These are phyloP conservation scores for Pseudocercospora pini-densiflorae DNA, from an alignment of 2,329 filamentous ascomycete species.

Conservation along the genomic window DNA sequence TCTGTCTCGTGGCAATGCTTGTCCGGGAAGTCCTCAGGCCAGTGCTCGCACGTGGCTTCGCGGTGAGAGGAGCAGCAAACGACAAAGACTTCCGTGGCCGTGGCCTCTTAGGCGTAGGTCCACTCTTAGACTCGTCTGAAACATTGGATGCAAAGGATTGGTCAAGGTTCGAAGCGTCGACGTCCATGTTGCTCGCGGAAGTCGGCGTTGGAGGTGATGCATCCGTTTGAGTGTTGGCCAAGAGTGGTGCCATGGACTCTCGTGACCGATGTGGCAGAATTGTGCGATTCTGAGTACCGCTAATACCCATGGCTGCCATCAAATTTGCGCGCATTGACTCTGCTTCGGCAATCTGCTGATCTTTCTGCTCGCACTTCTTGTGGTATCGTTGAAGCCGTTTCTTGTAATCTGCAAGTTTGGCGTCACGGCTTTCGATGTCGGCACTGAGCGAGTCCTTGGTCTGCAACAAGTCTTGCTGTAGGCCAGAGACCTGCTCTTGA, in stretches of 20 bases:
- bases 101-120: slow-evolving; percentile 48
- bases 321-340: slow-evolving; percentile 44
- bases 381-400: slow-evolving; percentile 38
- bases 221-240: slow-evolving; percentile 18
- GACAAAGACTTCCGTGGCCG: slow-evolving; percentile 22
- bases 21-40: slow-evolving; percentile 17
- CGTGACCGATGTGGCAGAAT: slow-evolving; percentile 30
- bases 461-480: slow-evolving; percentile 12
- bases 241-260: slow-evolving; percentile 14
- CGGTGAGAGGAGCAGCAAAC: slow-evolving; percentile 23
- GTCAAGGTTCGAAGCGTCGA: slow-evolving; percentile 23
- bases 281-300: slow-evolving; percentile 8
- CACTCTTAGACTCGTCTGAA: slow-evolving; percentile 36
- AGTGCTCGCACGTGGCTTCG: slow-evolving; percentile 32
- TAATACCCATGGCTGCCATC: slow-evolving; percentile 44
- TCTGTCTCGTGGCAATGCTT: slow-evolving; percentile 28
- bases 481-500: background rate
- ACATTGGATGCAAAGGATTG: slow-evolving; percentile 33
- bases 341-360: slow-evolving; percentile 44
- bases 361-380: slow-evolving; percentile 40
- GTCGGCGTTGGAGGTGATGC: slow-evolving; percentile 23
- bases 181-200: slow-evolving; percentile 22
- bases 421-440: slow-evolving; percentile 20
- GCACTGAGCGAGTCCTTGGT: slow-evolving; percentile 1
- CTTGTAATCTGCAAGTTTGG: slow-evolving; percentile 29